These are phyloP conservation scores for Carex cristatella DNA, from an alignment of 176 grass and related monocot species.

Conservation along the genomic window DNA sequence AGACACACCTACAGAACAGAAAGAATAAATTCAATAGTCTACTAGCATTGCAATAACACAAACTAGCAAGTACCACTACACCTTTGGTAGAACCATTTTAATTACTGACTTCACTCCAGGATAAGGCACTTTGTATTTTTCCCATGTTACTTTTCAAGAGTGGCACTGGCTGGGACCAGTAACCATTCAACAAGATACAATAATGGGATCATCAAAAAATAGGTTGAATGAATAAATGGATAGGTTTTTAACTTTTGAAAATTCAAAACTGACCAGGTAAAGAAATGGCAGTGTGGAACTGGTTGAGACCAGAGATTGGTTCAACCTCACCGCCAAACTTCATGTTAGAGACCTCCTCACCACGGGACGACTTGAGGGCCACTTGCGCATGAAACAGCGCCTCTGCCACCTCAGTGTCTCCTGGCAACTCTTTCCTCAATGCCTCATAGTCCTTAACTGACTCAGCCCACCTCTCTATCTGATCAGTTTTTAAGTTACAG, in stretches of 20 bases:
- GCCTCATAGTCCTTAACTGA: constrained; percentile 81
- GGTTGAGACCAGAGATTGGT: constrained; percentile 61
- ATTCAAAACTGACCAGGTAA: constrained; percentile 71
- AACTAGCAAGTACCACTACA: not conserved
- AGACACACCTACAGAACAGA: constrained; percentile 53
- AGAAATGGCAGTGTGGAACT: constrained; percentile 69
- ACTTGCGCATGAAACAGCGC: constrained; percentile 85
- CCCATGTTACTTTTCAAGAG: not conserved
- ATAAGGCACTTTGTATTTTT: not conserved
- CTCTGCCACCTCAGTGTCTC: constrained; percentile 78
- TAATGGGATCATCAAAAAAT: constrained; percentile 42
- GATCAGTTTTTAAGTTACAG: not conserved
- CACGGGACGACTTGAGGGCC: constrained; percentile 76
- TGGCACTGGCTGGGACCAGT: not conserved
- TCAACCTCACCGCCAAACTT: constrained; percentile 97
- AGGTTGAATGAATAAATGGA: constrained; percentile 53
- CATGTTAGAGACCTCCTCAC: constrained; percentile 79
- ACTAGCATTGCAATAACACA: not conserved
- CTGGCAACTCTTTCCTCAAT: constrained; percentile 73
- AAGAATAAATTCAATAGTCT: constrained; percentile 9
- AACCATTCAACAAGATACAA: not conserved
- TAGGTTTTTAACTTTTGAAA: constrained; percentile 28
- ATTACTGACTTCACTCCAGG: not conserved
- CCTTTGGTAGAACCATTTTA: not conserved
- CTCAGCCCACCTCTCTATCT: constrained; percentile 84